Evolutionary conservation across 2,329 filamentous ascomycete genomes (phyloP), one percentile per base, ranked within the genome.

Genomic region (Aureobasidium zeae): DNA sequence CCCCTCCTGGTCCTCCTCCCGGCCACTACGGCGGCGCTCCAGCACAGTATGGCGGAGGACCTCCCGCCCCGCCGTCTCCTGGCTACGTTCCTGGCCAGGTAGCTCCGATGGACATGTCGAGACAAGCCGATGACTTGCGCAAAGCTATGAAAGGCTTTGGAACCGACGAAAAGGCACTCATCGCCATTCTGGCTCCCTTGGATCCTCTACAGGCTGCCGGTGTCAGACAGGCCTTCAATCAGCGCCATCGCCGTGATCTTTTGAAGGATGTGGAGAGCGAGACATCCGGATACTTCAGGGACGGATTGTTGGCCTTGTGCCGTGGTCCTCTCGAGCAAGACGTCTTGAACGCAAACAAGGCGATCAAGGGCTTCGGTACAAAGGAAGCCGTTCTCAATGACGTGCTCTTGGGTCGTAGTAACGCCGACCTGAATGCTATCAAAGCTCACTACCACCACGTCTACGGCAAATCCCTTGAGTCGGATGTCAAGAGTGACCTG

Each of bases 91-190:
- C 81, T 0, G 76, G 77, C 10, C 82, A 84, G 55, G 68, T 76
- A 33, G 82, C 85, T 31, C 71, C 76, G 21, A 68, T 72, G 13
- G 79, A 94, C 51, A 81, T 77, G 35, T 71, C 67, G 3, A 66
- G 69, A 10, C 79, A 91, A 53, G 83, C 86, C 0, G 76, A 86
- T 46, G 75, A 71, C 3, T 68, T 94, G 16, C 77, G 86, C 42
- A 74, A 74, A 53, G 86, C 89, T 2, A 94, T 95, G 86, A 94
- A 94, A 63, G 87, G 87, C 0, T 85, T 94, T 49, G 89, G 88
- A 24, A 95, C 88, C 0, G 79, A 96, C 55, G 88, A 95, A 61
- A 81, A 79, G 55, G 63, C 74, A 0, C 67, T 96, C 12, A 88
- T 94, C 50, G 67, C 70, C 2, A 67, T 81, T 3, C 68, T 96